Base-by-base conservation (phyloP, 306 rosid species). In the Trichosanthes cucumerina region DNA sequence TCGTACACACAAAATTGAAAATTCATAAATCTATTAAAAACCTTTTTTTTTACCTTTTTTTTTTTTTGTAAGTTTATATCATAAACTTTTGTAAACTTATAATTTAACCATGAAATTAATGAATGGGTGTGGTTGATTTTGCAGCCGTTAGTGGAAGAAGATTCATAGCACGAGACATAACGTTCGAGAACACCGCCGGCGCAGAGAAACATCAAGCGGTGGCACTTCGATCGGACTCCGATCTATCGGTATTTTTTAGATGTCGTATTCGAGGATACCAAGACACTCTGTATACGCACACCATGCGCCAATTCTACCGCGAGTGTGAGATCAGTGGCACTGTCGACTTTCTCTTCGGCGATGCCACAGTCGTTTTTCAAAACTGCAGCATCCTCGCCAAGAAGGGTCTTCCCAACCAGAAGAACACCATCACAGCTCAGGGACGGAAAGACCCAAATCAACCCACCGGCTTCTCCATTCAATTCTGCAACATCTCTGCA, bases 251-350 rank as follows among this genome's bases (percentile, higher is more conserved):
- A 3, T 95, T 86, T 76, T 92, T 81, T 78, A 76, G 93, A 1
- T 91, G 96, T 15, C 86, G 85, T 11, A 81, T 92, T 9, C 82
- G 63, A 6, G 97, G 93, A 0, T 92, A 75, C 86, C 97, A 95
- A 82, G 99, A 95, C 85, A 87, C 90, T 19, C 87, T 95, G 9
- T 95, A 91, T 60, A 82, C 99, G 2, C 99, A 95, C 89, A 75
- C 97, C 9, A 92, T 91, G 99, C 96, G 99, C 12, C 99, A 95
- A 53, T 95, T 95, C 81, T 95, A 78, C 81, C 76, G 95, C 41
- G 97, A 95, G 6, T 95, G 99, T 82, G 83, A 21, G 5, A 88
- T 95, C 60, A 84, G 78, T 2, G 99, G 99, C 82, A 92, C 99
- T 0, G 88, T 95, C 0, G 99, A 95, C 77, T 95, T 91, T 87